Conservation (phyloP, 2,329 filamentous ascomycete genomes). For the Emmonsiellopsis sp. region DNA sequence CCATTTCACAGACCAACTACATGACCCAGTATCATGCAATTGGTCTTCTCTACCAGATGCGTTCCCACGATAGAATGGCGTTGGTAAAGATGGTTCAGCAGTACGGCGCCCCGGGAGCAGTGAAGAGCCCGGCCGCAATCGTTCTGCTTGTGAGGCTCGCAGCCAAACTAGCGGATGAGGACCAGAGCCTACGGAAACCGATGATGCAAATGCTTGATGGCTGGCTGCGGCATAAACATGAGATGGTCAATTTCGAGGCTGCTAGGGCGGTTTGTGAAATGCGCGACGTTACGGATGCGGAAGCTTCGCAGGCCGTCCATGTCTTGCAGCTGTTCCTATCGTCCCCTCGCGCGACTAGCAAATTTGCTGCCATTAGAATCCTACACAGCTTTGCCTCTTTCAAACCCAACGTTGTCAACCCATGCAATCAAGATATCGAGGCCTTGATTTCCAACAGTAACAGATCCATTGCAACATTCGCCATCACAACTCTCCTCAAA, state of each 20-base stretch:
- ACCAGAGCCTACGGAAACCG: conserved; percentile 75
- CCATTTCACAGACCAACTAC: conserved; percentile 71
- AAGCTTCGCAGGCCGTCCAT: conserved; percentile 86
- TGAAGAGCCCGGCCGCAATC: conserved; percentile 89
- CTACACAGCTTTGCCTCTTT: conserved; percentile 94
- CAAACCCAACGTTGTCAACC: conserved; percentile 84
- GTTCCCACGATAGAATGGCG: conserved; percentile 93
- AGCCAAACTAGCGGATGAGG: conserved; percentile 88
- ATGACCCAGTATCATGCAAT: conserved; percentile 99
- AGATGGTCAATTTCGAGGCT: conserved; percentile 99
- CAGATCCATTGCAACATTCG: conserved; percentile 94
- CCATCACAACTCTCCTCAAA: conserved; percentile 95
- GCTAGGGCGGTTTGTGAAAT: conserved; percentile 97
- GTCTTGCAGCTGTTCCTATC: conserved; percentile 94
- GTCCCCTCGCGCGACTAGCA: conserved; percentile 88
- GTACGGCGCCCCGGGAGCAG: conserved; percentile 79
- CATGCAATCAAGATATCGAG: conserved; percentile 96
- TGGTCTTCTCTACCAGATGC: conserved; percentile 94
- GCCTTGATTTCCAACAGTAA: conserved; percentile 94
- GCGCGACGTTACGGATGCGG: conserved; percentile 82
- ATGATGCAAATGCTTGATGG: conserved; percentile 97
- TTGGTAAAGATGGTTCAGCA: conserved; percentile 99
- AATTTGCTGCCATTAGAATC: conserved; percentile 93
- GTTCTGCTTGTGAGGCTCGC: conserved; percentile 88
- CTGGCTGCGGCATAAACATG: conserved; percentile 96